Evolutionary conservation across 1,284 basidiomycete species (phyloP), one percentile per base, ranked within the genome.

Genomic region (Acaromyces ingoldii): DNA sequence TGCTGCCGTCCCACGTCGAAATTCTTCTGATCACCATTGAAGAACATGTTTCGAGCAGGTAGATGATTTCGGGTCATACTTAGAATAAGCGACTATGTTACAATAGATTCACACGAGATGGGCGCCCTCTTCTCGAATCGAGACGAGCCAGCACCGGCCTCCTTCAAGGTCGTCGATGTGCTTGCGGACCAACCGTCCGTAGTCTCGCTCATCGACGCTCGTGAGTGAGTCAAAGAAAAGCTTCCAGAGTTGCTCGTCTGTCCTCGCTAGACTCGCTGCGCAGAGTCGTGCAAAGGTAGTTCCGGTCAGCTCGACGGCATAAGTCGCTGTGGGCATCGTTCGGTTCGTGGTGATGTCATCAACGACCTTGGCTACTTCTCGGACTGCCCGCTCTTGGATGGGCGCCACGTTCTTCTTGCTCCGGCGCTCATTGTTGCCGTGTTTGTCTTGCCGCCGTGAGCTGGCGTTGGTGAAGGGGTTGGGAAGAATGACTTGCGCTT

Each of bases 201-300:
- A 45, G 17, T 45, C 42, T 3, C 42, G 17, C 22, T 45, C 42
- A n/a, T 45, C 42, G 4, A 29, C 11, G 4, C 13, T 26, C 3
- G 42, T 31, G 4, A 45, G 17, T 19, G 17, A 26, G n/a, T 45
- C 42, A 19, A 45, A 22, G 25, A 45, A 45, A 21, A 45, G 34
- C 15, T 45, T 45, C 42, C 42, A 45, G 3, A 45, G 25, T 45
- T 31, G 29, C 19, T 45, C 42, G 34, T 45, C 42, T 5, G n/a
- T 13, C 25, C 28, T 45, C 19, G 42, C 42, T n/a, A 30, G 30
- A 17, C 29, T 31, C 21, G 42, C 42, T 45, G 42, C 42, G 34
- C 42, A 45, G n/a, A 45, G 24, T 33, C 42, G 2, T 21, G 30
- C 11, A 28, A 45, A 45, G 13, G 19, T n/a, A 37, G 17, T 37